phyloP scores from a whole-genome alignment of 805 yeast genomes.

The Wickerhamiella vanderwaltii region DNA sequence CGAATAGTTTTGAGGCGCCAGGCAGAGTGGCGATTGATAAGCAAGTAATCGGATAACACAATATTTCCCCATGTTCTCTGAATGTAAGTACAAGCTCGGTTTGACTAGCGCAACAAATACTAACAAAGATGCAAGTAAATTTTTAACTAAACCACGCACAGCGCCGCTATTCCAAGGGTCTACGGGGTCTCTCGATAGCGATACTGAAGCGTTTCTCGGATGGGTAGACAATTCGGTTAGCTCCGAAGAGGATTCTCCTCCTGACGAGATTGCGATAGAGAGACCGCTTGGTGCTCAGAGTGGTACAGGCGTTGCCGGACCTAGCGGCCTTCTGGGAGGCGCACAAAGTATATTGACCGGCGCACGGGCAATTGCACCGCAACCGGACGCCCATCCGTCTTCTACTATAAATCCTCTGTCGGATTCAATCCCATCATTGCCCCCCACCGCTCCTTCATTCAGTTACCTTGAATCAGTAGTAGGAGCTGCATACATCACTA shows the following conservation, averaged over 20 bases:
- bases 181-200: conserved; percentile 14
- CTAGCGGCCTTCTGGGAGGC: background rate
- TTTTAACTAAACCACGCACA: conserved; percentile 27
- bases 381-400: background rate
- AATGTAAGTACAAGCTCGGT: conserved; percentile 9
- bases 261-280: conserved; percentile 25
- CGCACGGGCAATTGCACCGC: background rate
- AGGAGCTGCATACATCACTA: conserved; percentile 14
- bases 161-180: conserved; percentile 23
- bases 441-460: no score
- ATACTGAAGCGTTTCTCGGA: conserved; percentile 20
- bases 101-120: background rate
- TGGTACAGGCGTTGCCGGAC: background rate
- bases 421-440: no score
- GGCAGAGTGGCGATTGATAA: no score
- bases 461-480: conserved; percentile 14
- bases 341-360: background rate
- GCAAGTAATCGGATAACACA: no score
- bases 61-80: conserved; percentile 12
- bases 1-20: no score
- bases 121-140: conserved; percentile 27
- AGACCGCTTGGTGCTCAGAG: background rate
- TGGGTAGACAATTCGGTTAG: conserved; percentile 14
- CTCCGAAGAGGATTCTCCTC: conserved; percentile 23
- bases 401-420: no score